Percentiles rank a stretch among this genome's conserved stretches.
Conservation (phyloP, 1,284 basidiomycete species). For the Moesziomyces antarcticus region DNA sequence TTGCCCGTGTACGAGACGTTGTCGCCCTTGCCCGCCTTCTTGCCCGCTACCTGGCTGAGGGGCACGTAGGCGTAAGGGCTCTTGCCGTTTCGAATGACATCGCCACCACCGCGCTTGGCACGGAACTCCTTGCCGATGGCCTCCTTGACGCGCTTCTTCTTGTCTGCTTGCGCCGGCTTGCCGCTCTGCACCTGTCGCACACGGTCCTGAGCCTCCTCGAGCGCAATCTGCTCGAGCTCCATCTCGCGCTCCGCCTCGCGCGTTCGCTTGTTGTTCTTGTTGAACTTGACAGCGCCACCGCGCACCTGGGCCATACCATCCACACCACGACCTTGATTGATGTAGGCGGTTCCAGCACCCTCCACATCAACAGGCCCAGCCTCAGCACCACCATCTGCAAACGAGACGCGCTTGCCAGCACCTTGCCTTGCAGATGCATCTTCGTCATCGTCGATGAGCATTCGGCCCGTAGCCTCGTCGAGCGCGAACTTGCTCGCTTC, state of each 20-base stretch:
- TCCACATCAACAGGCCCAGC: conserved; percentile 77
- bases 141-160: conserved; percentile 52
- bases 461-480: conserved; percentile 85
- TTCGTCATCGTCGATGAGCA: conserved; percentile 78
- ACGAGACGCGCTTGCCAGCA: conserved; percentile 33
- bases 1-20: conserved; percentile 52
- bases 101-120: conserved; percentile 60
- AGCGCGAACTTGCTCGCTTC: conserved; percentile 88
- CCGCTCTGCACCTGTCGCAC: conserved; percentile 36
- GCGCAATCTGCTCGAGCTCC: conserved; percentile 51
- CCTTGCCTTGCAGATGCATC: conserved; percentile 22
- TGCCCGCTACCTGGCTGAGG: conserved; percentile 57
- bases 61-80: conserved; percentile 89
- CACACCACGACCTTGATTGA: conserved; percentile 80
- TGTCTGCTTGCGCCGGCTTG: conserved; percentile 17
- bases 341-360: conserved; percentile 75
- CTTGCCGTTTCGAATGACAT: conserved; percentile 79
- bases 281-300: conserved; percentile 89
- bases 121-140: conserved; percentile 62
- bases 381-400: conserved; percentile 66
- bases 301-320: conserved; percentile 84
- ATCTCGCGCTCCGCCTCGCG: conserved; percentile 61
- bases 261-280: conserved; percentile 77
- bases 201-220: conserved; percentile 51
- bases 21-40: conserved; percentile 44